A percentile compares a stretch with the other conserved stretches of the same genome.
These are phyloP conservation scores for Vigna mungo DNA, from an alignment of 306 rosid genomes.

Conservation along the genomic window DNA sequence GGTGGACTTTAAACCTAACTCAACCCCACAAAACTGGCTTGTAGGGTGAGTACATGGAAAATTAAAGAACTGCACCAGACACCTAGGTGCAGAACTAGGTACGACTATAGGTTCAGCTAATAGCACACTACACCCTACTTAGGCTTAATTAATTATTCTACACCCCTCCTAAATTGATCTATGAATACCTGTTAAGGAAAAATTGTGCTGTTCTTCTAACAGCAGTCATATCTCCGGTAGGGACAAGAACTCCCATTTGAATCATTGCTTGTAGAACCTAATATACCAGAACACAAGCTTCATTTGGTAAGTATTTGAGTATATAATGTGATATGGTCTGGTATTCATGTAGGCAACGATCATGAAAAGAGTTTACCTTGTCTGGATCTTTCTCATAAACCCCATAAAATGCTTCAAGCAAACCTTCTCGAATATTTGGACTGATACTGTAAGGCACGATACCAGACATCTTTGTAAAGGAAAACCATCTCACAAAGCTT, in stretches of 20 bases:
- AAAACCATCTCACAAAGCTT: constrained; percentile 33
- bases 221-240: constrained; percentile 99
- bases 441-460: constrained; percentile 72
- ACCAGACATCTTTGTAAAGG: constrained; percentile 39
- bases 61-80: too few relatives aligned
- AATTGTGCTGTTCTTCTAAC: constrained; percentile 94
- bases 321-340: constrained; percentile 22
- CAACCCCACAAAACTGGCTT: too few relatives aligned
- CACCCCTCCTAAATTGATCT: constrained; percentile 36
- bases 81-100: too few relatives aligned
- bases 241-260: constrained; percentile 99
- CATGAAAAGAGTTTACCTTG: constrained; percentile 68
- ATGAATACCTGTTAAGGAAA: constrained; percentile 84
- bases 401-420: constrained; percentile 92
- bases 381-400: constrained; percentile 96
- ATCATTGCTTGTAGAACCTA: constrained; percentile 98
- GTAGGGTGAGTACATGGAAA: too few relatives aligned
- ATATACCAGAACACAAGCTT: constrained; percentile 46
- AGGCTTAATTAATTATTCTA: too few relatives aligned
- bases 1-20: too few relatives aligned
- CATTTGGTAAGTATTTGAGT: constrained; percentile 40
- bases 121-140: too few relatives aligned
- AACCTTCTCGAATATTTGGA: constrained; percentile 93
- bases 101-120: too few relatives aligned
- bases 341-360: constrained; percentile 21